A percentile compares a stretch with the other conserved stretches of the same genome.
These are phyloP conservation scores for Pythium sukuiense DNA, from an alignment of 352 stramenopile species.

Conservation along the genomic window DNA sequence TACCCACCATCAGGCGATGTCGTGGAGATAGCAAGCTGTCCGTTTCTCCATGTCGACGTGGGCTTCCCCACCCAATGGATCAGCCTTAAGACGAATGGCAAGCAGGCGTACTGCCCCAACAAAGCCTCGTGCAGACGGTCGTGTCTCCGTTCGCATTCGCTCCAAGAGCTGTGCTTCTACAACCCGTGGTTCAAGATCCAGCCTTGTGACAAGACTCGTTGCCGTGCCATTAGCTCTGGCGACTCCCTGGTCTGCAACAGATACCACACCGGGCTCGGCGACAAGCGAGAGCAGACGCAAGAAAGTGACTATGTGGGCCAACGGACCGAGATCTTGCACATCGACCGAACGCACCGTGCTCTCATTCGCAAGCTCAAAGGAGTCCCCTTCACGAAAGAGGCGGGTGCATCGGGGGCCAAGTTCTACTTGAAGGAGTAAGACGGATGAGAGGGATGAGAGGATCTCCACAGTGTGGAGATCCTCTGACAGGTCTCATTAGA, in stretches of 20 bases:
- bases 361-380: not conserved
- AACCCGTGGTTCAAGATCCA: not conserved
- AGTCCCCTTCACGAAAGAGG: not conserved
- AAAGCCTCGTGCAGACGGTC: not conserved
- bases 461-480: no score
- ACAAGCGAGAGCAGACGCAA: not conserved
- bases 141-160: not conserved
- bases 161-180: not conserved
- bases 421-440: no score
- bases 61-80: not conserved
- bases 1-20: not conserved
- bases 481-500: not conserved
- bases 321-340: not conserved
- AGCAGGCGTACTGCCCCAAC: not conserved
- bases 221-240: not conserved
- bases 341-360: not conserved
- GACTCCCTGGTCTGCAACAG: not conserved
- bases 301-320: not conserved
- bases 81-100: not conserved
- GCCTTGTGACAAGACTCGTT: not conserved
- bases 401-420: no score
- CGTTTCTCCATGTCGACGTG: not conserved
- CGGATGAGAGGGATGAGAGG: no score
- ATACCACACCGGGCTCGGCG: not conserved
- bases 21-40: not conserved